Percentiles rank a stretch among this genome's conserved stretches.
These are phyloP conservation scores for Dipodascopsis uninucleata DNA, from an alignment of 805 yeast genomes.

Conservation along the genomic window DNA sequence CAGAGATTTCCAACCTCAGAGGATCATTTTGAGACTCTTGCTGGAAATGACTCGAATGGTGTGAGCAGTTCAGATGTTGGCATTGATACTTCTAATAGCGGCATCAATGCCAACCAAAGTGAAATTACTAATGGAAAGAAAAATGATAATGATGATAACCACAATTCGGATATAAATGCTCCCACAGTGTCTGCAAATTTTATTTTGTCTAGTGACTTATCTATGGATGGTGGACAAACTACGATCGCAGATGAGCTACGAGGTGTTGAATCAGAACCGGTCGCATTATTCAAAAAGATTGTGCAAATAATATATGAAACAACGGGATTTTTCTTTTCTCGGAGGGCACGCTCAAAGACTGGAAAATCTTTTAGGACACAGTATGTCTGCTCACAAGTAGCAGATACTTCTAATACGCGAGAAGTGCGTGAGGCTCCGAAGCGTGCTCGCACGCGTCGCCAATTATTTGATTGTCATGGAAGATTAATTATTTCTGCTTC, in stretches of 20 bases:
- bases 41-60: too few relatives aligned
- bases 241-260: constrained; percentile 62
- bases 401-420: constrained; percentile 23
- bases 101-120: too few relatives aligned
- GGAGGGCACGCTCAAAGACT: constrained; percentile 20
- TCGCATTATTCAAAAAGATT: constrained; percentile 15
- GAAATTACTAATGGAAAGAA: too few relatives aligned
- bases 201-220: constrained; percentile 12
- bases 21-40: too few relatives aligned
- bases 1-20: too few relatives aligned
- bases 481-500: constrained; percentile 22
- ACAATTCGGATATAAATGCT: too few relatives aligned
- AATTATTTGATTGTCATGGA: constrained; percentile 22
- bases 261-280: constrained; percentile 43
- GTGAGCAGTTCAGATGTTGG: too few relatives aligned
- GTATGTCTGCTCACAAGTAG: constrained; percentile 26
- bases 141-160: too few relatives aligned
- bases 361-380: constrained; percentile 21
- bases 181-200: too few relatives aligned
- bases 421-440: constrained; percentile 10
- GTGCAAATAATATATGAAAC: constrained; percentile 17
- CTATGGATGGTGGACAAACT: constrained; percentile 47
- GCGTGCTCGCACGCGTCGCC: constrained; percentile 20
- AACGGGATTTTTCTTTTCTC: constrained; percentile 22
- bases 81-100: too few relatives aligned